Evolutionary conservation across 176 grass and related monocot species (phyloP), one percentile per base, ranked within the genome.

Genomic region (Musa acuminata): DNA sequence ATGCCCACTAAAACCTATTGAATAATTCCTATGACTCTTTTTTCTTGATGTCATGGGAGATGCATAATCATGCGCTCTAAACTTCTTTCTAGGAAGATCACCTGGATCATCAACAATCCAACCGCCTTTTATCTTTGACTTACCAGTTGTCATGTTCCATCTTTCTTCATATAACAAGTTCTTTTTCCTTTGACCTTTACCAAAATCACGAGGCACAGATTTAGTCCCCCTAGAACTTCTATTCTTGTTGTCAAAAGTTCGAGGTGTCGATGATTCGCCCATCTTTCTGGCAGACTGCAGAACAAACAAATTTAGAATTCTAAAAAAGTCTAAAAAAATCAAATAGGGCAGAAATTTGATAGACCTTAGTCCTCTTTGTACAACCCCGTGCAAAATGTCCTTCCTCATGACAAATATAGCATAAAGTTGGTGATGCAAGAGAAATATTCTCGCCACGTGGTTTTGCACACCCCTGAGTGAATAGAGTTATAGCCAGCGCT

Each of bases 381-480:
- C 95, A 99, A 7, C 95, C 88, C 19, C 86, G 86, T 49, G 91
- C 88, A 1, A 99, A 89, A 64, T 99, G 96, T 9, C 72, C 72
- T 74, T 74, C 72, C 57, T 74, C 23, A 55, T 74, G 23, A 27
- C 72, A 77, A 51, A 64, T 65, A 49, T 77, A 77, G 19, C 75
- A 77, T 51, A 58, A 11, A 64, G 75, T 11, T 66, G 75, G 58
- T 60, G 81, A 74, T 69, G 85, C 25, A 53, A 55, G 26, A 12
- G 22, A 72, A 76, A 62, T 82, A 53, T n/a, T 78, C 57, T 91
- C 88, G 60, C 91, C 75, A 19, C 81, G 83, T 53, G 83, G 86
- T 77, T 89, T 99, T 73, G 91, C 95, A 84, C 96, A 99, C 82
- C 96, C 96, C 96, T 99, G 53, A 19, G 67, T 53, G 52, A 79